Percentiles rank a stretch among this genome's conserved stretches.
These are phyloP conservation scores for Alternaria conjuncta DNA, from an alignment of 2,329 filamentous ascomycete species.

Conservation along the genomic window DNA sequence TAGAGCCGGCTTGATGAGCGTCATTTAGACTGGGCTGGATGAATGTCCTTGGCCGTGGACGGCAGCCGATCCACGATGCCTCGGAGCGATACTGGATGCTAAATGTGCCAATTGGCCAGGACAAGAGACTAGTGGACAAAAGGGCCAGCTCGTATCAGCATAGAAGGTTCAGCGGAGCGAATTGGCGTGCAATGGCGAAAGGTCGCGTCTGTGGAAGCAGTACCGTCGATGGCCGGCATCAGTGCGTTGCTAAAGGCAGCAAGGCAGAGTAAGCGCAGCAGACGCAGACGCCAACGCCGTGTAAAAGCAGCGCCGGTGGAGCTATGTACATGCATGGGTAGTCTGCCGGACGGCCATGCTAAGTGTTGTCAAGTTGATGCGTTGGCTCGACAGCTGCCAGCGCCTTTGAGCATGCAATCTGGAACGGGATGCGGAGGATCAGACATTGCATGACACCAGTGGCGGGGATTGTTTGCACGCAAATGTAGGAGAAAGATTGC, in stretches of 20 bases:
- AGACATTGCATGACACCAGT: conserved; percentile 38
- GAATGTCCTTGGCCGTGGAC: conserved; percentile 36
- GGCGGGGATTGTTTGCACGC: conserved; percentile 24
- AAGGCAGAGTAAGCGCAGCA: conserved; percentile 47
- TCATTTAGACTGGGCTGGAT: conserved; percentile 46
- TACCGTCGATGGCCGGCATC: conserved; percentile 35
- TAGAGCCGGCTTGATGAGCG: conserved; percentile 42
- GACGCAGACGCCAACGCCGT: conserved; percentile 39
- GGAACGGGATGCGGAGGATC: conserved; percentile 44
- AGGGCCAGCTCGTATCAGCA: conserved; percentile 40
- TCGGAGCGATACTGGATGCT: conserved; percentile 32
- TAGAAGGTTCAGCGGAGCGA: conserved; percentile 35
- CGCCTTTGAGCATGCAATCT: conserved; percentile 49
- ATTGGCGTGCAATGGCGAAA: conserved; percentile 42
- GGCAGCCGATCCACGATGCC: conserved; percentile 45
- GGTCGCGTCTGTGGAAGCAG: conserved; percentile 32
- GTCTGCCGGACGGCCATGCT: conserved; percentile 47
- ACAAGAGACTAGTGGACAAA: conserved; percentile 32
- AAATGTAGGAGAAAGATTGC: conserved; percentile 16
- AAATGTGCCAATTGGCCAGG: conserved; percentile 41
- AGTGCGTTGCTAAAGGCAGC: conserved; percentile 44
- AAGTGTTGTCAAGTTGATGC: conserved; percentile 52
- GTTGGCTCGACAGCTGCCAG: conserved; percentile 51
- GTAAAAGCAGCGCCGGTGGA: conserved; percentile 46
- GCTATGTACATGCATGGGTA: conserved; percentile 48